These are phyloP conservation scores for Diaporthe citrichinensis DNA, from an alignment of 2,329 filamentous ascomycete genomes.

Conservation along the genomic window DNA sequence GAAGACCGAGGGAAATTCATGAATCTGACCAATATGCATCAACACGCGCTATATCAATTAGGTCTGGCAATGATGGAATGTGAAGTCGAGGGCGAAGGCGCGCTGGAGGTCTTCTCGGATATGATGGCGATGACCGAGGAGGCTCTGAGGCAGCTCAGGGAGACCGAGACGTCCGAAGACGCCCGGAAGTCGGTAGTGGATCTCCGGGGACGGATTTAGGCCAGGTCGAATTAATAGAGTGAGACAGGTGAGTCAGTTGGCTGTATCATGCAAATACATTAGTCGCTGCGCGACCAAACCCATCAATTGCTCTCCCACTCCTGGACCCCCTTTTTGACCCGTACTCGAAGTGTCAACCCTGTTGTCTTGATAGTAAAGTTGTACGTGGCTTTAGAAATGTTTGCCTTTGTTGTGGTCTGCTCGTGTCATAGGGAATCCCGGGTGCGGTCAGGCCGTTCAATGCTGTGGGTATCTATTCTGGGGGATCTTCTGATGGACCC, in stretches of 20 bases:
- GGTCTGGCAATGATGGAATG: background rate
- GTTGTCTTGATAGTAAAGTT: no score
- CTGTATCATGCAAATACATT: conserved; percentile 4
- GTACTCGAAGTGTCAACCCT: background rate
- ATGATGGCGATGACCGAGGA: conserved; percentile 20
- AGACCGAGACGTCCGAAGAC: background rate
- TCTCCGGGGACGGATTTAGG: background rate
- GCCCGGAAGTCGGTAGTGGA: conserved; percentile 26
- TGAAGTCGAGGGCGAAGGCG: conserved; percentile 21
- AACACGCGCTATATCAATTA: conserved; percentile 17
- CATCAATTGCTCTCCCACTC: background rate
- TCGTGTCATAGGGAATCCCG: background rate
- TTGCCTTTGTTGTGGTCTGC: background rate
- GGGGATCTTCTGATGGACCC: conserved; percentile 22
- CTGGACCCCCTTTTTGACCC: background rate
- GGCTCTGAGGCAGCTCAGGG: conserved; percentile 19
- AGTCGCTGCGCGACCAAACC: background rate
- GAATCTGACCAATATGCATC: conserved; percentile 2
- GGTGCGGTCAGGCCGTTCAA: conserved; percentile 4
- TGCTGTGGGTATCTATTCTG: conserved; percentile 15
- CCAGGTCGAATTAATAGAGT: background rate
- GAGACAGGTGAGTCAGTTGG: conserved; percentile 25
- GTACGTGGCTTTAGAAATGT: background rate
- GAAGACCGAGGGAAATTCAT: conserved; percentile 1
- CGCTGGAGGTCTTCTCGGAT: conserved; percentile 7